A percentile compares a stretch with the other conserved stretches of the same genome.
Evolutionary conservation across 257 asterid genomes (phyloP).

Genomic region (Apocynum venetum): DNA sequence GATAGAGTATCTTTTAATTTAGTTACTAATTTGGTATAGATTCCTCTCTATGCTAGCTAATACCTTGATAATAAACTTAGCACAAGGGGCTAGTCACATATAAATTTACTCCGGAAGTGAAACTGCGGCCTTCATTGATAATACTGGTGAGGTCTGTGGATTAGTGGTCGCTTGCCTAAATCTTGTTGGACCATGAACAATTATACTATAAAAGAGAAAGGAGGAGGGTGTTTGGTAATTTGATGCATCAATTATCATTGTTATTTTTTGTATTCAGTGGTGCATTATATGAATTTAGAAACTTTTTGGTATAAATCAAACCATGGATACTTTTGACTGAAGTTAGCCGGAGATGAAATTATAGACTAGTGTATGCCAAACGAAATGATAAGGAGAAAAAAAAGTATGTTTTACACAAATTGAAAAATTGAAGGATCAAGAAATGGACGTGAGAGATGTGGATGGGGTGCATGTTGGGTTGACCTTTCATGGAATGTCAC

Average conservation of each 20-base stretch:
- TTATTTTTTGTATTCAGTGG: not conserved
- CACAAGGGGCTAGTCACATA: no score
- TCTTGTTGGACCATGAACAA: no score
- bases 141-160: no score
- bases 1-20: no score
- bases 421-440: not conserved
- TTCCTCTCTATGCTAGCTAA: no score
- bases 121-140: no score
- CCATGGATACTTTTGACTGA: not conserved
- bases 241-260: not conserved
- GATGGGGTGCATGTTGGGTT: slow-evolving; percentile 9
- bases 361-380: not conserved
- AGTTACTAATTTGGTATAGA: no score
- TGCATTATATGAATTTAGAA: not conserved
- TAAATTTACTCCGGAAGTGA: no score
- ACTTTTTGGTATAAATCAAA: not conserved
- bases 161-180: no score
- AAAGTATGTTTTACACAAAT: not conserved
- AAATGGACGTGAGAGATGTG: slow-evolving; percentile 9
- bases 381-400: not conserved
- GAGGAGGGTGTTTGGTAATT: not conserved
- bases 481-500: slow-evolving; percentile 11
- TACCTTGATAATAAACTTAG: no score
- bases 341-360: not conserved
- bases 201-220: no score